Evolutionary conservation across 805 yeast species (phyloP), one percentile per base, ranked within the genome.

Genomic region (Barnettozyma vustinii): DNA sequence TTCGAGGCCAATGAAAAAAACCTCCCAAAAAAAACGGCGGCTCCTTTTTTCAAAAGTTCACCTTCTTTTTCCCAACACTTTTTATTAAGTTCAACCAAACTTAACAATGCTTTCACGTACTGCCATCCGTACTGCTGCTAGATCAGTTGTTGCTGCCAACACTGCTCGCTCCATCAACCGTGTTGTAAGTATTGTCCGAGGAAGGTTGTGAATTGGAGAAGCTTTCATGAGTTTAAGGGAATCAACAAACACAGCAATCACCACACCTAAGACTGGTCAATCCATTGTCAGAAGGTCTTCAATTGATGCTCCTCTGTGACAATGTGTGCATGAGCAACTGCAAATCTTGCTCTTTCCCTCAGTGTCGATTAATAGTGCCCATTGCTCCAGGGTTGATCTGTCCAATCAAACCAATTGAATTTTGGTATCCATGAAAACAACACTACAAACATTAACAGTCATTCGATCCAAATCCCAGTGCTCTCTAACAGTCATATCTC

Each of bases 121-220:
- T 72, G 80, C 82, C 74, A 77, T 84, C 72, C 87, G 91, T 77
- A 80, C 87, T 69, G 89, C 89, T 70, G 79, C 87, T 70, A 85
- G 88, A 77, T 77, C 88, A 67, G 84, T 84, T 67, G 75, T 84
- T 68, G 76, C 77, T 61, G 75, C 75, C 62, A 74, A 74, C 68
- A 66, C 72, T 62, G 73, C 73, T 51, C 65, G 65, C 52, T 60
- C 64, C 45, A 53, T 60, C 56, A 59, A 55, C 65, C 62, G 65
- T 50, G 64, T 62, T 54, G 78, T 74, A 70, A 65, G 79, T 74
- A 61, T 37, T 19, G 19, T 18, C 20, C 23, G 15, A 21, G n/a
- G 46, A 40, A 16, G 42, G 23, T 10, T 33, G 5, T 23, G 36
- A 27, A 36, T 27, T 47, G 32, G 12, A 25, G 43, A 19, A 23